Evolutionary conservation across 805 yeast species (phyloP), one percentile per base, ranked within the genome.

Genomic region (Wickerhamiella allomyrinae): DNA sequence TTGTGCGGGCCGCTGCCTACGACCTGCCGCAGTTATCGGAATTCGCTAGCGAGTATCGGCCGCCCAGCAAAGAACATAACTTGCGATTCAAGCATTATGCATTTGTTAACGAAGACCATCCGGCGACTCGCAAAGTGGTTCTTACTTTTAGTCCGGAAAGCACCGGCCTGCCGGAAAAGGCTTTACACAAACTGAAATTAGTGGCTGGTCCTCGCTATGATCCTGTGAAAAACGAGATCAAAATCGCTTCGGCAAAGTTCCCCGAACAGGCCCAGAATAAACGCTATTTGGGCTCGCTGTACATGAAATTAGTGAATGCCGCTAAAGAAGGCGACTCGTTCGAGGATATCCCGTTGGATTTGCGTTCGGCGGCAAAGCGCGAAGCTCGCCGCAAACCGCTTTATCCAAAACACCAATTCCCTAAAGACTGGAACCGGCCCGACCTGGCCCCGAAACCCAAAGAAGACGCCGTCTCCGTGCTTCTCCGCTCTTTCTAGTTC

Each of bases 201-300:
- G 63, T 89, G 48, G 76, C 93, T 2, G 94, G 86, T 20, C 70
- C 77, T 25, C 76, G 94, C 59, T 86, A 78, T 57, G 75, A 85
- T 59, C 68, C 69, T 48, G 62, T 62, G 25, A 70, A 70, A 1
- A 79, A 81, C 54, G 58, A 61, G 14, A 69, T 89, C 54, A 73
- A 71, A 50, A 72, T 86, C 61, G 67, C 83, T n/a, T 62, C 74
- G 25, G 77, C 72, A 40, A 70, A 70, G 52, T 83, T 70, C 58
- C 67, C 74, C 7, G 83, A 84, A 53, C 79, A 94, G 34, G 73
- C 93, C 1, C 96, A 89, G 61, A 91, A 91, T 61, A 81, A 89
- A 39, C 72, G 80, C 49, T 76, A 69, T 58, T 63, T 84, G 48
- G 76, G 78, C 15, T 80, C 76, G 42, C 68, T 76, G 21, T 66